Conservation (phyloP, 495 filamentous ascomycete genomes). For the Hapsidospora chrysogenum region DNA sequence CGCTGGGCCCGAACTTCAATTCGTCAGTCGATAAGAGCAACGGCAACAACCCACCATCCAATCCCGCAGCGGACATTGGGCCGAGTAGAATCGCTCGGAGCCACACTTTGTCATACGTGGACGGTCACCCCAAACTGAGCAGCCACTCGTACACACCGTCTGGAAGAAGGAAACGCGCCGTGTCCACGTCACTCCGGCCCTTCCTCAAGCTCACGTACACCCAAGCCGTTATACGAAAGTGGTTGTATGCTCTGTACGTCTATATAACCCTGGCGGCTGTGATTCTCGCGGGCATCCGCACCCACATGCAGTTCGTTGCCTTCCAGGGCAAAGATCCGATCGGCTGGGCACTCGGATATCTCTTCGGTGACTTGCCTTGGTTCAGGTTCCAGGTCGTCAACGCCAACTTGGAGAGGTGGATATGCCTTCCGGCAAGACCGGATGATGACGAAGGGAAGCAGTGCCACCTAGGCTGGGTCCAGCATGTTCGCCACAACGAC, state of each 20-base stretch:
- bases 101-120: conserved; percentile 33
- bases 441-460: conserved; percentile 13
- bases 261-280: conserved; percentile 47
- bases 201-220: conserved; percentile 65
- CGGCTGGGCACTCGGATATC: conserved; percentile 81
- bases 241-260: conserved; percentile 66
- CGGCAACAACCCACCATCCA: too few relatives aligned
- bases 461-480: conserved; percentile 37
- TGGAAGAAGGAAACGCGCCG: conserved; percentile 48
- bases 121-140: conserved; percentile 10
- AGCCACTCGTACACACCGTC: conserved; percentile 28
- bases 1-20: background rate
- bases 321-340: conserved; percentile 64
- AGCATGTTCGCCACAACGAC: conserved; percentile 34
- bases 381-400: conserved; percentile 51
- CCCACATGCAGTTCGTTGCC: conserved; percentile 46
- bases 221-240: conserved; percentile 62
- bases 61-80: background rate
- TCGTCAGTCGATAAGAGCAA: too few relatives aligned
- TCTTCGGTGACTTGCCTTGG: conserved; percentile 60
- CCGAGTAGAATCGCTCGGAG: conserved; percentile 15
- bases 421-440: conserved; percentile 43
- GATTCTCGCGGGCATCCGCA: conserved; percentile 54
- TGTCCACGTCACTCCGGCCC: conserved; percentile 47
- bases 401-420: conserved; percentile 55